A percentile compares a stretch with the other conserved stretches of the same genome.
These are phyloP conservation scores for Hysterangium stoloniferum DNA, from an alignment of 768 basidiomycete genomes.

Conservation along the genomic window DNA sequence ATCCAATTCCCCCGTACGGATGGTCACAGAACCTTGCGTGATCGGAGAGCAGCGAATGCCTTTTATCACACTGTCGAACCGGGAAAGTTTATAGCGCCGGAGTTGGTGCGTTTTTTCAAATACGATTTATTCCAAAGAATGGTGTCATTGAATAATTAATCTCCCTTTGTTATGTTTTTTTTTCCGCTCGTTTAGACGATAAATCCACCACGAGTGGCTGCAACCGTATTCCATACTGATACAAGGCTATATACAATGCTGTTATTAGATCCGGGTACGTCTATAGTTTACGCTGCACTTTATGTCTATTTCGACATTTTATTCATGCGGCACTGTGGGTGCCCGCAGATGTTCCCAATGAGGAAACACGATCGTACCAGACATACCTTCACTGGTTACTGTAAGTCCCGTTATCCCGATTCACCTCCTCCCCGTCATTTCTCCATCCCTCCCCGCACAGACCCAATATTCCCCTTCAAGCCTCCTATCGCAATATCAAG, in stretches of 20 bases:
- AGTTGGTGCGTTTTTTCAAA: slow-evolving; percentile 44
- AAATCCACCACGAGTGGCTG: slow-evolving; percentile 54
- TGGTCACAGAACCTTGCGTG: slow-evolving; percentile 20
- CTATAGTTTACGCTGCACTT: background rate
- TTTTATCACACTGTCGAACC: slow-evolving; percentile 50
- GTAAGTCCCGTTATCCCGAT: slow-evolving; percentile 35
- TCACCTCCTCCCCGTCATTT: slow-evolving; percentile 5
- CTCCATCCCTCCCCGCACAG: slow-evolving; percentile 29
- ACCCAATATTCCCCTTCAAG: slow-evolving; percentile 73
- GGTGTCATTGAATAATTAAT: background rate
- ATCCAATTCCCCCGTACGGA: slow-evolving; percentile 43
- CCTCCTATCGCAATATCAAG: slow-evolving; percentile 34
- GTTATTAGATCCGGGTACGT: slow-evolving; percentile 79
- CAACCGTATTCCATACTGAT: slow-evolving; percentile 77
- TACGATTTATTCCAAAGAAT: background rate
- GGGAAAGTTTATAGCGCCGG: slow-evolving; percentile 57
- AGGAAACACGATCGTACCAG: slow-evolving; percentile 52
- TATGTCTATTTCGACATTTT: background rate
- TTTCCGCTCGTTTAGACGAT: slow-evolving; percentile 45
- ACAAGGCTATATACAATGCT: slow-evolving; percentile 79
- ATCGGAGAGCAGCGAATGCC: slow-evolving; percentile 20
- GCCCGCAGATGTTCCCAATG: slow-evolving; percentile 71
- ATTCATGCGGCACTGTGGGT: background rate
- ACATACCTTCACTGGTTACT: slow-evolving; percentile 82
- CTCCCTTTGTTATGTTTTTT: no score